Evolutionary conservation across 352 stramenopile species (phyloP), one percentile per base, ranked within the genome.

Genomic region (Phytophthora pistaciae): DNA sequence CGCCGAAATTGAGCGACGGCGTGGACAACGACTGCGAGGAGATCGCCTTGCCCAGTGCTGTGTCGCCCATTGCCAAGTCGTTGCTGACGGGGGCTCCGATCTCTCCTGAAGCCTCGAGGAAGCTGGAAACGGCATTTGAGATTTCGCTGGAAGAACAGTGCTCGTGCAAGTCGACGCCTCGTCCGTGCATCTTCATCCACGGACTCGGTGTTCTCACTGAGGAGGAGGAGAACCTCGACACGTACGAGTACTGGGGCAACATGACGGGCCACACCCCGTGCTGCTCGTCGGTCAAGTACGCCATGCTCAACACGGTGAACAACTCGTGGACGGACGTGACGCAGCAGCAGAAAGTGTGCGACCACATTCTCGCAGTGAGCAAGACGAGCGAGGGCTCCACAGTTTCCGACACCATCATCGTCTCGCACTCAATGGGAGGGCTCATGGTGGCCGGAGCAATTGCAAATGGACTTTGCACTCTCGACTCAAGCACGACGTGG

Each of bases 391-490:
- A 55, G 18, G 59, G 38, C 11, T 36, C 40, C 7, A 73, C 42
- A 3, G 38, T 78, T 54, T 65, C 66, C 1, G 60, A 80, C 40
- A 69, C 73, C 6, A 80, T 81, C 40, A 57, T 84, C 14, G 49
- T 84, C 8, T 66, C 72, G 16, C 73, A 84, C 48, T 84, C 77
- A 7, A 81, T 81, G 70, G 77, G 73, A 10, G 75, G 72, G 25
- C 58, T 84, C 1, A 66, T 81, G 48, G 14, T 78, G 8, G 73
- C 57, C 23, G 66, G 70, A 33, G 76, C 76, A 3, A 55, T 87
- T 25, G 77, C 78, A 11, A 77, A 72, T 31, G 54, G 67, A 7
- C 68, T 74, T 25, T 89, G 81, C 36, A 70, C 52, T 31, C 64
- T 88, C 0, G 76, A 56, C n/a, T 73, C 58, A 21, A 74, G 57